Evolutionary conservation across 2,329 filamentous ascomycete species (phyloP).

Genomic region (Colletotrichum destructivum): DNA sequence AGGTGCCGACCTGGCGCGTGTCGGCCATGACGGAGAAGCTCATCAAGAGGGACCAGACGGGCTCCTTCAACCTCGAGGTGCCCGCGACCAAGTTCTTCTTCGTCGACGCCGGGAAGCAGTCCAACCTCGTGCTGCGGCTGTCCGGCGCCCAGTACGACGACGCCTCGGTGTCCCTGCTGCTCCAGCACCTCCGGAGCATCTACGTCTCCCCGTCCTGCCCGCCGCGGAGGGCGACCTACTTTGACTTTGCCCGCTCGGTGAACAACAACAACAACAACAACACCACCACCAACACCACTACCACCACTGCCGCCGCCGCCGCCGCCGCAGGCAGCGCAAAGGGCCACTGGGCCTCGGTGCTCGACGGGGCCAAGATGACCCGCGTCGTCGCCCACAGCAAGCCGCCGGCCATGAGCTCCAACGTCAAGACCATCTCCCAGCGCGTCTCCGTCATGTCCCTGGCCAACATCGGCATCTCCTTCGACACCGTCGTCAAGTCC

Average conservation of each 20-base stretch:
- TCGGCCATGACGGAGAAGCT: slow-evolving; percentile 56
- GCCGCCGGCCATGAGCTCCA: slow-evolving; percentile 56
- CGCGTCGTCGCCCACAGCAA: slow-evolving; percentile 59
- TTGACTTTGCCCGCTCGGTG: slow-evolving; percentile 62
- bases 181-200: slow-evolving; percentile 64
- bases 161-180: slow-evolving; percentile 59
- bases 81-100: slow-evolving; percentile 67
- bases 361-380: slow-evolving; percentile 64
- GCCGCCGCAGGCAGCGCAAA: slow-evolving; percentile 49
- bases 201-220: slow-evolving; percentile 57
- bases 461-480: slow-evolving; percentile 61
- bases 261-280: slow-evolving; percentile 48
- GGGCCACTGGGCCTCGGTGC: slow-evolving; percentile 62
- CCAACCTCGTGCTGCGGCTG: slow-evolving; percentile 63
- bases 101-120: slow-evolving; percentile 63
- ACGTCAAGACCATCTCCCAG: slow-evolving; percentile 57
- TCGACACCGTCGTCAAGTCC: slow-evolving; percentile 69
- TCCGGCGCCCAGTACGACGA: slow-evolving; percentile 67
- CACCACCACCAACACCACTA: too few species aligned
- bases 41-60: slow-evolving; percentile 59
- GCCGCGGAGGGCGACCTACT: slow-evolving; percentile 59
- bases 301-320: too few species aligned
- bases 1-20: slow-evolving; percentile 59
- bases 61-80: slow-evolving; percentile 56
- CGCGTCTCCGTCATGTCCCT: slow-evolving; percentile 59